Conservation (phyloP, 495 filamentous ascomycete species). For the Aspergillus baeticus region DNA sequence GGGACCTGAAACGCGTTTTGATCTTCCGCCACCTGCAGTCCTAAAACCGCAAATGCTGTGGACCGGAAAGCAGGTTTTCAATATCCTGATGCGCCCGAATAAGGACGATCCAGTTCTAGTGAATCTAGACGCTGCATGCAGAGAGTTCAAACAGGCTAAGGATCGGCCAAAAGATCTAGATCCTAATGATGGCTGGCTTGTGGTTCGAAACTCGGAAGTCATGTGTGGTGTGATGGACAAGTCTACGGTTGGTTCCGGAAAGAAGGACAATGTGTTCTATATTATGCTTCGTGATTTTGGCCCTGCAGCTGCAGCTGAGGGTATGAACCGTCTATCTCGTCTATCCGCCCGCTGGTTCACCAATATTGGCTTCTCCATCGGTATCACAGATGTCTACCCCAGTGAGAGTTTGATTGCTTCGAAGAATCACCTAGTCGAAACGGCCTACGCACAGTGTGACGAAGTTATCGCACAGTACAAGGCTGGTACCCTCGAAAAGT, state of each 20-base stretch:
- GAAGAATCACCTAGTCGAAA: constrained; percentile 73
- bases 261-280: constrained; percentile 97
- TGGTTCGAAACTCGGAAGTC: constrained; percentile 92
- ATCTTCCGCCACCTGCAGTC: constrained; percentile 82
- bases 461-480: constrained; percentile 81
- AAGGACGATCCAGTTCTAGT: constrained; percentile 74
- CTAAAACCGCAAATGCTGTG: constrained; percentile 84
- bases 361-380: constrained; percentile 93
- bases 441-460: constrained; percentile 79
- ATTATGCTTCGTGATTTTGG: constrained; percentile 94
- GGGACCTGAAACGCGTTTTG: constrained; percentile 72
- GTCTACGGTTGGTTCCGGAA: constrained; percentile 88
- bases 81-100: constrained; percentile 91
- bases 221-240: constrained; percentile 99
- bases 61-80: constrained; percentile 98
- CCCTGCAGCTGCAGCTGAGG: constrained; percentile 79
- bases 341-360: constrained; percentile 85
- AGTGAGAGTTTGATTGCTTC: constrained; percentile 60
- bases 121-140: constrained; percentile 91
- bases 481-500: constrained; percentile 72
- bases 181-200: constrained; percentile 80
- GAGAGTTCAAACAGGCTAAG: constrained; percentile 64
- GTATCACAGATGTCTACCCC: constrained; percentile 90
- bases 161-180: constrained; percentile 67
- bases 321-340: constrained; percentile 93